Evolutionary conservation across 108 stramenopile genomes (phyloP).

Genomic region (Asterionellopsis glacialis): DNA sequence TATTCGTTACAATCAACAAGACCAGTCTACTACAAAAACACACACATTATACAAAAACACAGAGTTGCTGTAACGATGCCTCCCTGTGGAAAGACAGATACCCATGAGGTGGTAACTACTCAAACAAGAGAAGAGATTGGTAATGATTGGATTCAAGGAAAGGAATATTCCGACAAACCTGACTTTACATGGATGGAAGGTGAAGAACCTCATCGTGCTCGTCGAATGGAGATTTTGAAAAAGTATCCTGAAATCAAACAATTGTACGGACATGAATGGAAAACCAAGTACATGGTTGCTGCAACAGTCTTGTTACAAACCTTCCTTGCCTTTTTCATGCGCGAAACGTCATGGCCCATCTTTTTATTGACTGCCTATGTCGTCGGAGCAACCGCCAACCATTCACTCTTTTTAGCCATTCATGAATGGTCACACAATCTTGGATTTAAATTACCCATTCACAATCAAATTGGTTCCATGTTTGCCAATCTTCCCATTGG

Average conservation of each 20-base stretch:
- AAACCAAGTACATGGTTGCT: slow-evolving; percentile 58
- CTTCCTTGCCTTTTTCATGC: slow-evolving; percentile 53
- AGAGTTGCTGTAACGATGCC: too few relatives aligned
- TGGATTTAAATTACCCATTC: slow-evolving; percentile 52
- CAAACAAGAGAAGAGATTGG: too few relatives aligned
- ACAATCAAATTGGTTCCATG: slow-evolving; percentile 76
- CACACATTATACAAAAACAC: too few relatives aligned
- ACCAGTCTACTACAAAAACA: too few relatives aligned
- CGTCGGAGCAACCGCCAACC: slow-evolving; percentile 77
- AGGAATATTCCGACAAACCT: too few relatives aligned
- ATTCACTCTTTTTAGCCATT: slow-evolving; percentile 82
- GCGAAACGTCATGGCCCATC: slow-evolving; percentile 18
- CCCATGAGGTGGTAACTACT: too few relatives aligned
- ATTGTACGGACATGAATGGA: slow-evolving; percentile 73
- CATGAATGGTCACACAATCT: slow-evolving; percentile 94
- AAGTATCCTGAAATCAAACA: slow-evolving; percentile 81
- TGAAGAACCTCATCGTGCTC: slow-evolving; percentile 45
- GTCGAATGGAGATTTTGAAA: slow-evolving; percentile 72
- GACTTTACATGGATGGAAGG: slow-evolving; percentile 8
- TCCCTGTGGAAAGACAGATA: too few relatives aligned
- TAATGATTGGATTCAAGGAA: too few relatives aligned
- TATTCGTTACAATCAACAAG: too few relatives aligned
- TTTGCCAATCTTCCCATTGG: slow-evolving; percentile 87
- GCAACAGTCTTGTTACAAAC: slow-evolving; percentile 51
- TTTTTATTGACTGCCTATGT: slow-evolving; percentile 55